Conservation (phyloP, 2,329 filamentous ascomycete genomes). For the Penicillium capsulatum region DNA sequence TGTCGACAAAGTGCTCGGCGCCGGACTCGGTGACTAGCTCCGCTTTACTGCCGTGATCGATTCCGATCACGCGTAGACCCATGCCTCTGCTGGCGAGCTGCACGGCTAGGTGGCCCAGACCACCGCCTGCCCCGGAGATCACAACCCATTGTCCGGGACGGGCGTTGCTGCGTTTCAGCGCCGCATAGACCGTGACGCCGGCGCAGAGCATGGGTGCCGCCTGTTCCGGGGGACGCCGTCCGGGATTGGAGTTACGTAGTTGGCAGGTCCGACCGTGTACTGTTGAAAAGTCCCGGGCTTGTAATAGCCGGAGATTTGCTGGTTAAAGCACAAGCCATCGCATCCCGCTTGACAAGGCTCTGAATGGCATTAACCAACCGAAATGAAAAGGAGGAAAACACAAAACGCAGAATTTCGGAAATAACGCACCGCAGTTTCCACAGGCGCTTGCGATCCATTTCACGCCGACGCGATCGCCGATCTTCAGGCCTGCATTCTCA, state of each 20-base stretch:
- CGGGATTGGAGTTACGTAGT: slow-evolving; percentile 67
- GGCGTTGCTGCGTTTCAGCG: slow-evolving; percentile 58
- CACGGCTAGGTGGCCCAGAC: slow-evolving; percentile 61
- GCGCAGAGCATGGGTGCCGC: slow-evolving; percentile 67
- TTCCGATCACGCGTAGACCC: slow-evolving; percentile 60
- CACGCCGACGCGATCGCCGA: slow-evolving; percentile 66
- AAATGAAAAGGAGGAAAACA: not conserved
- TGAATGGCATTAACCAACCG: slow-evolving; percentile 4
- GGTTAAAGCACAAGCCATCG: slow-evolving; percentile 54
- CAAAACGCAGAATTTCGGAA: too few relatives aligned
- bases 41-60: slow-evolving; percentile 62
- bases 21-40: slow-evolving; percentile 56
- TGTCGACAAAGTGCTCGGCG: slow-evolving; percentile 62
- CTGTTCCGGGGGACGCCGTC: slow-evolving; percentile 54
- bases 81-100: slow-evolving; percentile 59
- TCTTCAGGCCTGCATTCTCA: slow-evolving; percentile 53
- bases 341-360: slow-evolving; percentile 52
- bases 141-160: slow-evolving; percentile 59
- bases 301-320: slow-evolving; percentile 62
- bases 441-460: slow-evolving; percentile 63
- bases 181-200: slow-evolving; percentile 64
- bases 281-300: slow-evolving; percentile 70
- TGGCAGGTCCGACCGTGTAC: slow-evolving; percentile 60
- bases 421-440: slow-evolving; percentile 49
- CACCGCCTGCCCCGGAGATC: slow-evolving; percentile 58